phyloP scores from a whole-genome alignment of 768 basidiomycete genomes.

The Trametes cubensis region DNA sequence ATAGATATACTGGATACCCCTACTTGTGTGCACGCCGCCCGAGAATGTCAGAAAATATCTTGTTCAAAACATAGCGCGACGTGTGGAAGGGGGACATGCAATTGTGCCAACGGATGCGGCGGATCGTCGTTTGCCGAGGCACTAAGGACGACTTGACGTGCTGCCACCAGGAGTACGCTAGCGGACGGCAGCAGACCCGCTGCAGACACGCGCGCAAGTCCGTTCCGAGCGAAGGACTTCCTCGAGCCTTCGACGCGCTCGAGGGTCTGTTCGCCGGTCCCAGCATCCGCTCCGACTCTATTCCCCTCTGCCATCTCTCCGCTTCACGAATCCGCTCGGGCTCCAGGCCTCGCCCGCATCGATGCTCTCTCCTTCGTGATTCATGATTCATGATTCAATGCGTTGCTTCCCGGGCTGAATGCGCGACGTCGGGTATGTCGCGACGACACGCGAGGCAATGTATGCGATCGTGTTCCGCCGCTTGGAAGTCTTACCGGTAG shows the following conservation, averaged over 20 bases:
- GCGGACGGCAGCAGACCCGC: no score
- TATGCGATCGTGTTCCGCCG: no score
- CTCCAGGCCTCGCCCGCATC: no score
- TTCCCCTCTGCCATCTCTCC: not conserved
- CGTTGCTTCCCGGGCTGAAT: no score
- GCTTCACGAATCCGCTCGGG: not conserved
- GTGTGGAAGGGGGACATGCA: not conserved
- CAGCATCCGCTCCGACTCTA: not conserved
- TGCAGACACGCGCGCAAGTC: not conserved
- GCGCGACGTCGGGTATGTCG: no score
- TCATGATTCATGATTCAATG: no score
- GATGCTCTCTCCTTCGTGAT: no score
- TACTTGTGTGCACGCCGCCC: not conserved
- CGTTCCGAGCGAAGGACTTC: slow-evolving; percentile 16
- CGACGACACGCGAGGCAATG: no score
- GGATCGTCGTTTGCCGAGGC: not conserved
- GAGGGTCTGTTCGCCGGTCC: not conserved
- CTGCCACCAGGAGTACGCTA: not conserved
- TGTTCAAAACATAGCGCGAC: not conserved
- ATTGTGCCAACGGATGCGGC: not conserved
- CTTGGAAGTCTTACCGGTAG: no score
- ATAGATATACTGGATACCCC: slow-evolving; percentile 13
- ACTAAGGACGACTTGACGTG: not conserved
- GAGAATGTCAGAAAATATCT: not conserved
- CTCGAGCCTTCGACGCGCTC: not conserved